These are phyloP conservation scores for Calocybe cyanea DNA, from an alignment of 768 basidiomycete genomes.

Conservation along the genomic window DNA sequence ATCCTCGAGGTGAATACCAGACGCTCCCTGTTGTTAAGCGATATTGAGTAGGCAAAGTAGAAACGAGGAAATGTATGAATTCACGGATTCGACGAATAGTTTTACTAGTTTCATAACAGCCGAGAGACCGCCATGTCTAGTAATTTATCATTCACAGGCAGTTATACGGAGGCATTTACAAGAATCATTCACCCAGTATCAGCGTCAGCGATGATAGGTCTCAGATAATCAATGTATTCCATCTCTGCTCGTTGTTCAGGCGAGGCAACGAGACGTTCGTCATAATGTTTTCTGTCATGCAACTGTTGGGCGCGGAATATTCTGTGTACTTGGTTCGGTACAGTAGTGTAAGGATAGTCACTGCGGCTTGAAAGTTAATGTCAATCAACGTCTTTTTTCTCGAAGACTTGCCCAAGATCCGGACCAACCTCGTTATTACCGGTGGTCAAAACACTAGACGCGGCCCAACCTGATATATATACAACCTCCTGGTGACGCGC, in stretches of 20 bases:
- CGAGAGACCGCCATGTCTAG: constrained; percentile 87
- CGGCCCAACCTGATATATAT: constrained; percentile 93
- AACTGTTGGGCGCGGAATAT: constrained; percentile 89
- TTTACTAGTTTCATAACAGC: constrained; percentile 94
- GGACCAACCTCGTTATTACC: constrained; percentile 91
- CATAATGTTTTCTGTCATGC: constrained; percentile 91
- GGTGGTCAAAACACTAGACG: constrained; percentile 82
- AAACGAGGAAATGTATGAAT: constrained; percentile 10
- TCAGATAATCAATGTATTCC: constrained; percentile 82
- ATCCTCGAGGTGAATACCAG: constrained; percentile 91
- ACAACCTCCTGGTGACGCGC: constrained; percentile 80
- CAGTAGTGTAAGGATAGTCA: constrained; percentile 95
- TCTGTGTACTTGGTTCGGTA: constrained; percentile 92
- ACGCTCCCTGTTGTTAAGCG: constrained; percentile 55
- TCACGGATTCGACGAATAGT: constrained; percentile 87
- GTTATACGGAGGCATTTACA: neutral
- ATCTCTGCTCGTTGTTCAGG: constrained; percentile 63
- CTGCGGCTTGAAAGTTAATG: constrained; percentile 29
- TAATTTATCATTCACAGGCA: constrained; percentile 6
- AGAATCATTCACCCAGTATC: constrained; percentile 74
- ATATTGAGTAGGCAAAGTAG: neutral
- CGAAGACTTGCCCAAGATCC: constrained; percentile 71
- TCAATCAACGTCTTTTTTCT: constrained; percentile 10
- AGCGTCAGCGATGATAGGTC: constrained; percentile 92
- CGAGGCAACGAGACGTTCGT: constrained; percentile 70